Evolutionary conservation across 176 grass and related monocot genomes (phyloP), one percentile per base, ranked within the genome.

Genomic region (Alloteropsis semialata): DNA sequence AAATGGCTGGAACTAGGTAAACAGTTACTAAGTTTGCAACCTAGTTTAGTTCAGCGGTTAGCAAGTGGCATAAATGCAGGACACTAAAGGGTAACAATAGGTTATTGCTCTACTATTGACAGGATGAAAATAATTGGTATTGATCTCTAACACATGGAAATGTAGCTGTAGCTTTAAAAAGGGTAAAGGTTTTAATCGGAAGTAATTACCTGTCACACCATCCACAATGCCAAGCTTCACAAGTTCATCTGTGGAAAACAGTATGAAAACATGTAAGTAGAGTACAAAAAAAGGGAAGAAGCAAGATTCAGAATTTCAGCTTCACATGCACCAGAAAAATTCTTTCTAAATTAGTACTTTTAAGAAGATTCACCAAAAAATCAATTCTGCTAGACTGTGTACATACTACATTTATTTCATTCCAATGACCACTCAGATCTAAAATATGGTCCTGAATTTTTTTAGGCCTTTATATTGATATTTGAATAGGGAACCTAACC

Each of bases 231-330:
- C 96, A 79, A 98, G 84, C 84, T 95, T 95, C 5, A 64, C 48
- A 33, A 98, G 89, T 89, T 98, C 96, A 79, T 91, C 96, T 98
- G 88, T 82, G 77, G 16, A 89, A 60, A 89, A 91, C 33, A 68
- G 80, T 65, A 79, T 39, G 82, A 72, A 80, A 56, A 62, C n/a
- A 45, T 44, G 61, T 21, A 32, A 75, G 16, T 79, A 53, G 81
- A 81, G 36, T 84, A 33, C 59, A 41, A 33, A 39, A 41, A 28
- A 13, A 12, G 30, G 30, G 82, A 72, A 84, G 18, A 70, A 37
- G 59, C 29, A 85, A 80, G 38, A 51, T 66, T 68, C 29, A 69
- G 12, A 81, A 82, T 71, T 70, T 83, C 21, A 81, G 30, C 21
- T 79, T 64, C 80, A 72, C 33, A 89, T 37, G 36, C 64, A 85